These are phyloP conservation scores for Baudoinia panamericana DNA, from an alignment of 495 filamentous ascomycete species.

Conservation along the genomic window DNA sequence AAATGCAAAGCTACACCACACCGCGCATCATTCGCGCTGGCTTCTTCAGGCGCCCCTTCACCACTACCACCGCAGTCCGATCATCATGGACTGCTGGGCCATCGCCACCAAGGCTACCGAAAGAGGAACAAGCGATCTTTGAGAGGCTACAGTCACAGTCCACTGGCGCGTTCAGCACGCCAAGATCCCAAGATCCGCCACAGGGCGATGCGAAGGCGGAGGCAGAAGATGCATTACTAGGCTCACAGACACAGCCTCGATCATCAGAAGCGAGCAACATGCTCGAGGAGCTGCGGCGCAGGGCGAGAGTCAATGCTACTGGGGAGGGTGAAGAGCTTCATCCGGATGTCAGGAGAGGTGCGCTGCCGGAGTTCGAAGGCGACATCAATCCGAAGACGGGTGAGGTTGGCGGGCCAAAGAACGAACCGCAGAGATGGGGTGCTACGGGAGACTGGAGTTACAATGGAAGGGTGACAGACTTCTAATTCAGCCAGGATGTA, in stretches of 20 bases:
- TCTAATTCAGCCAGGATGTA: conserved; percentile 38
- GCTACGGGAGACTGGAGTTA: conserved; percentile 78
- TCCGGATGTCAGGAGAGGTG: conserved; percentile 56
- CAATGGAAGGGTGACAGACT: conserved; percentile 91
- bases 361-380: conserved; percentile 85
- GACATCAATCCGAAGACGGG: conserved; percentile 88
- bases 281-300: conserved; percentile 22
- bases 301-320: conserved; percentile 34
- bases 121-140: conserved; percentile 84
- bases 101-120: conserved; percentile 69
- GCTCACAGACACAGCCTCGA: conserved; percentile 28
- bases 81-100: conserved; percentile 38
- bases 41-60: conserved; percentile 21
- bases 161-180: conserved; percentile 61
- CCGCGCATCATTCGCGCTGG: conserved; percentile 14
- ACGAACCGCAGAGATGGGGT: conserved; percentile 88
- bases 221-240: conserved; percentile 2
- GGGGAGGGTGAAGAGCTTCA: conserved; percentile 51
- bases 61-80: conserved; percentile 16
- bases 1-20: too few relatives aligned
- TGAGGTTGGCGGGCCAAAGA: conserved; percentile 95
- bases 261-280: conserved; percentile 21
- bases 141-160: conserved; percentile 67
- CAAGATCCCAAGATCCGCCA: conserved; percentile 21
- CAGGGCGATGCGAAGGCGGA: neutral